Conservation (phyloP, 2,329 filamentous ascomycete genomes). For the Botrytis squamosa region DNA sequence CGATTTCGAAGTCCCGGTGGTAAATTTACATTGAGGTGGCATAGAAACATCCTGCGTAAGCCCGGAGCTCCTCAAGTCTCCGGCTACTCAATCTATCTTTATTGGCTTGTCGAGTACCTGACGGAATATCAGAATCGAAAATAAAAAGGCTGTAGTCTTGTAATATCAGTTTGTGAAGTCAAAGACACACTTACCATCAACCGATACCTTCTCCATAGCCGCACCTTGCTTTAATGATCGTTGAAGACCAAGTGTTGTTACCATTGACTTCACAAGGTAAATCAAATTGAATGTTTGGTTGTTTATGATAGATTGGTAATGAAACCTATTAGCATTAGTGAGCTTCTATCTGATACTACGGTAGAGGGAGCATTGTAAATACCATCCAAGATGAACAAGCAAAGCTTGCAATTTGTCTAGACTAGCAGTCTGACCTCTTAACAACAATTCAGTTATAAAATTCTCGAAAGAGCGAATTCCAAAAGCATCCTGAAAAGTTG, state of each 20-base stretch:
- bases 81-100: conserved; percentile 17
- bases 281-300: conserved; percentile 30
- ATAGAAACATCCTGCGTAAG: conserved; percentile 26
- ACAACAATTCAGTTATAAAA: conserved; percentile 22
- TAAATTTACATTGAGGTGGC: conserved; percentile 19
- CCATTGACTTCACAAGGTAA: conserved; percentile 15
- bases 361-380: neutral
- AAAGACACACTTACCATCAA: neutral
- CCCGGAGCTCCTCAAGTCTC: conserved; percentile 29
- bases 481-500: conserved; percentile 20
- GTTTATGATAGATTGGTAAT: conserved; percentile 28
- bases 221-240: neutral
- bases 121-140: neutral
- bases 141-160: neutral
- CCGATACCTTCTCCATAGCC: neutral
- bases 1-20: neutral
- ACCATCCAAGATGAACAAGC: conserved; percentile 36
- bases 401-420: conserved; percentile 36
- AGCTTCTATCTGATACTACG: neutral
- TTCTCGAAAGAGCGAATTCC: conserved; percentile 25
- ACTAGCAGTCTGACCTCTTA: conserved; percentile 30
- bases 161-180: neutral
- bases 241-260: neutral
- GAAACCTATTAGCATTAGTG: conserved; percentile 20
- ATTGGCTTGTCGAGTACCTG: conserved; percentile 26